Base-by-base conservation (phyloP, 129 eudicot genomes). In the Glebionis coronaria region DNA sequence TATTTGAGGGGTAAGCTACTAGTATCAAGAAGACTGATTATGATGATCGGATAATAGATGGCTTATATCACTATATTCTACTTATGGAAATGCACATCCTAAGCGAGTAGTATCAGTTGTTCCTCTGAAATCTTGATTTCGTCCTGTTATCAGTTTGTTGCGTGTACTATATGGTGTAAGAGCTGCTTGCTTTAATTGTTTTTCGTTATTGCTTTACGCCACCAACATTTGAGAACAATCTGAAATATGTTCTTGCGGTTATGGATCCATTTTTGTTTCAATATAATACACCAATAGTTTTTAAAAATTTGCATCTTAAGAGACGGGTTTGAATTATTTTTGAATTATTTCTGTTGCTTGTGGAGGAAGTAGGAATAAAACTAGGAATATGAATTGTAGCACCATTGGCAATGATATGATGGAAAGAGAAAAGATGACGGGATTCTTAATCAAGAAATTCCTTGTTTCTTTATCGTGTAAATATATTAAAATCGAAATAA, bases 11-110 rank as follows among this genome's bases (percentile, higher is more conserved):
- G 42, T 35, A 35, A 35, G 42, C 42, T 9, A 35, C 42, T 35
- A 35, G 42, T 10, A 0, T 35, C 40, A 35, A 35, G 2, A 35
- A 35, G 7, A 35, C 42, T 35, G 42, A 35, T 35, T 35, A 35
- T 7, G 10, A 35, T 35, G 42, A 35, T 35, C 42, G 9, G 42
- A 35, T 35, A 35, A 31, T 31, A 31, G 9, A 35, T 0, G 9
- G 42, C 0, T 35, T 35, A 35, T 35, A n/a, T n/a, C n/a, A n/a
- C n/a, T n/a, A n/a, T 35, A 35, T 35, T 35, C 10, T 35, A 35
- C 42, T 35, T 35, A 96, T 56, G 91, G 90, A 44, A 92, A 86
- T 78, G 96, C 96, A 12, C 91, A 86, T 50, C 95, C 86, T 71
- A 77, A 60, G 23, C 81, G 96, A 56, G 90, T 86, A 68, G 91